Evolutionary conservation across 1,284 basidiomycete genomes (phyloP), one percentile per base, ranked within the genome.

Genomic region (Salmacisia buchloeana): DNA sequence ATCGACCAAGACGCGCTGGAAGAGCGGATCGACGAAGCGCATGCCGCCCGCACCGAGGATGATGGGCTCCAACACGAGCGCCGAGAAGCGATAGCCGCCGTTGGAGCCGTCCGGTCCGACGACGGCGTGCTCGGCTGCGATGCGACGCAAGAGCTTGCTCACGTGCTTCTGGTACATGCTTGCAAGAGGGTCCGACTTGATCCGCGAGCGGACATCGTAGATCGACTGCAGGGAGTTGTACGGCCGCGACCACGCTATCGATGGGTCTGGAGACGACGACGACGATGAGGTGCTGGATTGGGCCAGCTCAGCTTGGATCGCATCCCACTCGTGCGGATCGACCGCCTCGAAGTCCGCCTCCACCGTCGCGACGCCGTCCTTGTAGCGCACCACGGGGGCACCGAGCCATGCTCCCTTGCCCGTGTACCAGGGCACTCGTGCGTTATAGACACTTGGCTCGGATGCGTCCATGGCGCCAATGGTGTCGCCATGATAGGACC

Each of bases 381-480:
- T 84, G 60, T 92, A 85, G 12, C 58, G 83, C 21, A 96, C 83
- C 2, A 86, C 86, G 0, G 94, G 93, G 3, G 93, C 87, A 9
- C 94, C 91, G 70, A 98, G 86, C 94, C 94, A 98, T 75, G 86
- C 88, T 0, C 94, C 94, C 75, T 92, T 88, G 2, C 91, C 88
- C 56, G 89, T 84, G 79, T 98, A 94, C 94, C 94, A 98, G 80
- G 97, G 92, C 65, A 94, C 97, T 4, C 81, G 81, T 9, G 81
- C 81, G 21, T 90, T 94, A 81, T 90, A 98, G 0, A 94, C 88
- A 13, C 90, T 90, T 9, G 83, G 83, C 74, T 92, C 90, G 71
- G 88, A 90, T 2, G 94, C 94, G 71, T 97, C 92, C 94, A 98
- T 97, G 0, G 89, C 89, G 1, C 94, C 94, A 71, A 97, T 96